Conservation (phyloP, 1,284 basidiomycete genomes). For the Amylostereum areolatum region DNA sequence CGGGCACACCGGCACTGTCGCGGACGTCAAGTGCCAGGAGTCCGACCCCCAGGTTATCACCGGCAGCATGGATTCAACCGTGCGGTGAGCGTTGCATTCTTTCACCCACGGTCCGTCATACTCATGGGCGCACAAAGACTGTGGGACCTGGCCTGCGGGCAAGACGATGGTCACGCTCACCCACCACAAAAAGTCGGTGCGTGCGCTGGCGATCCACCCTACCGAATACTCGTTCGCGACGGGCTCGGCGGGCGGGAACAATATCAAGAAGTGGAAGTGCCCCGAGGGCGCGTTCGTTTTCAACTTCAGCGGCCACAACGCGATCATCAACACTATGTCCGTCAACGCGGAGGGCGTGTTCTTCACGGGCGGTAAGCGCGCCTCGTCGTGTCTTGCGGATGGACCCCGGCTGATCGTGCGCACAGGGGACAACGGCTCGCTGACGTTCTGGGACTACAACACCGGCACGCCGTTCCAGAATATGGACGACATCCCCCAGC, state of each 20-base stretch:
- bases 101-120: neutral
- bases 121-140: slow-evolving; percentile 44
- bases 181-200: slow-evolving; percentile 98
- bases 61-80: slow-evolving; percentile 96
- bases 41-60: slow-evolving; percentile 98
- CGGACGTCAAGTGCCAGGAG: slow-evolving; percentile 92
- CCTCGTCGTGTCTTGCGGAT: slow-evolving; percentile 7
- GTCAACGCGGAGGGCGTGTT: slow-evolving; percentile 96
- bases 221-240: slow-evolving; percentile 96
- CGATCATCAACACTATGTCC: slow-evolving; percentile 94
- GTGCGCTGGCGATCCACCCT: slow-evolving; percentile 90
- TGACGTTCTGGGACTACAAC: slow-evolving; percentile 91
- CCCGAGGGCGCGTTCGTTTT: slow-evolving; percentile 93
- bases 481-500: slow-evolving; percentile 91
- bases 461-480: slow-evolving; percentile 95
- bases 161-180: slow-evolving; percentile 94
- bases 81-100: slow-evolving; percentile 51
- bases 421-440: slow-evolving; percentile 81
- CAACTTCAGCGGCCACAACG: slow-evolving; percentile 95
- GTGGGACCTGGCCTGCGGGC: slow-evolving; percentile 98
- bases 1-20: slow-evolving; percentile 92
- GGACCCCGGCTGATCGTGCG: neutral
- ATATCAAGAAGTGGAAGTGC: slow-evolving; percentile 99
- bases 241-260: slow-evolving; percentile 93
- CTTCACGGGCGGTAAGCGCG: slow-evolving; percentile 81